Evolutionary conservation across 2,329 filamentous ascomycete genomes (phyloP).

Genomic region (Escovopsis sp.): DNA sequence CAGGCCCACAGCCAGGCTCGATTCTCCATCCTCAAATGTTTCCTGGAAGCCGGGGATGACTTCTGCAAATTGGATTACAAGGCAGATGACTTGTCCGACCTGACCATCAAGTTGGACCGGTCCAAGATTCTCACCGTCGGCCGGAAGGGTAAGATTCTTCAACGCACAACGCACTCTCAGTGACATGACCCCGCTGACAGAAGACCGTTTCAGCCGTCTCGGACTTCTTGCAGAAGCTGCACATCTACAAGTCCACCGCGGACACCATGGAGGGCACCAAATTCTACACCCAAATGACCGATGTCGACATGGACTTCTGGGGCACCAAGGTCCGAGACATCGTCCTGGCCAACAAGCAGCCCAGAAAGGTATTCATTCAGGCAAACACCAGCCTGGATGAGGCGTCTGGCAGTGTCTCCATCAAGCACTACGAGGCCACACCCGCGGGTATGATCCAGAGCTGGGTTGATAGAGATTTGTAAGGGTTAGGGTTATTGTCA

Average conservation of each 20-base stretch:
- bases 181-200: too few species aligned
- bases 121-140: conserved; percentile 76
- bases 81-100: conserved; percentile 60
- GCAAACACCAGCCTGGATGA: conserved; percentile 69
- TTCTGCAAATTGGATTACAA: conserved; percentile 72
- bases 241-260: conserved; percentile 83
- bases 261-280: conserved; percentile 64
- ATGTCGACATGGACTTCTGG: conserved; percentile 71
- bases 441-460: conserved; percentile 72
- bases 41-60: conserved; percentile 71
- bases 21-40: conserved; percentile 73
- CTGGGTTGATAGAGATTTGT: conserved; percentile 50
- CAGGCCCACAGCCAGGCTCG: conserved; percentile 85
- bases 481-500: conserved; percentile 8
- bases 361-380: conserved; percentile 86
- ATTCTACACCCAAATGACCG: conserved; percentile 73
- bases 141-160: conserved; percentile 38
- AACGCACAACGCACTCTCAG: too few species aligned
- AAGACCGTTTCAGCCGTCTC: conserved; percentile 47
- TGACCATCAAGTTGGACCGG: conserved; percentile 71
- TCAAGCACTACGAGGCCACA: conserved; percentile 79
- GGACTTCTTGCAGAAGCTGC: conserved; percentile 76
- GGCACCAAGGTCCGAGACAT: conserved; percentile 63
- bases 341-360: conserved; percentile 63
- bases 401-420: conserved; percentile 51